These are phyloP conservation scores for Zalerion maritima DNA, from an alignment of 495 filamentous ascomycete species.

Conservation along the genomic window DNA sequence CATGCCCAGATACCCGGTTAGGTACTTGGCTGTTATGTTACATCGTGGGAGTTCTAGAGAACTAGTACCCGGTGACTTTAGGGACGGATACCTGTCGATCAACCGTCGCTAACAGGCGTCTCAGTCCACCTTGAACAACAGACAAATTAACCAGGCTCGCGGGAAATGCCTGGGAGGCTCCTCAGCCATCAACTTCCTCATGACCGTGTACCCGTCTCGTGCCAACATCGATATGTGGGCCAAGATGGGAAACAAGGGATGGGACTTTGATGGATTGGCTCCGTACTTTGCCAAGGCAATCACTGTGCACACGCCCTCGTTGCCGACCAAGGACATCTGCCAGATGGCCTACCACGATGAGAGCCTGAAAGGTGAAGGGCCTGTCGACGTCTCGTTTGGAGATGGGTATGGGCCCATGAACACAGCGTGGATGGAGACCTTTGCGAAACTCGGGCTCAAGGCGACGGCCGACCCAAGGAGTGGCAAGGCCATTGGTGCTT, in stretches of 20 bases:
- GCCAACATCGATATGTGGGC: constrained; percentile 39
- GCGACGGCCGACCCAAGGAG: constrained; percentile 22
- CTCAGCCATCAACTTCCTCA: constrained; percentile 39
- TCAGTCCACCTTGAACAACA: constrained; percentile 2
- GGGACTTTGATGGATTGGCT: constrained; percentile 32
- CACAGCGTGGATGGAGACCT: constrained; percentile 23
- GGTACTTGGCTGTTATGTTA: background rate
- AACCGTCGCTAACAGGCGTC: background rate
- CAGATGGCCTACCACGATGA: constrained; percentile 21
- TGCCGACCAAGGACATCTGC: constrained; percentile 15
- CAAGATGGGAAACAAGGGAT: constrained; percentile 36
- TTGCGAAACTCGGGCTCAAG: constrained; percentile 16
- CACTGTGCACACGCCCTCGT: constrained; percentile 15
- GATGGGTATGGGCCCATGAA: constrained; percentile 20
- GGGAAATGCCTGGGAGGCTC: constrained; percentile 45
- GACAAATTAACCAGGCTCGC: constrained; percentile 13
- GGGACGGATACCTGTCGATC: too few species aligned
- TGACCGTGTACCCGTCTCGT: constrained; percentile 29
- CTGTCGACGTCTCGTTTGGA: constrained; percentile 25
- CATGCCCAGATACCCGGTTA: too few species aligned
- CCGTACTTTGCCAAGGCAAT: constrained; percentile 35
- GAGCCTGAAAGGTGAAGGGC: constrained; percentile 19
- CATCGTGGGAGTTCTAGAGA: too few species aligned
- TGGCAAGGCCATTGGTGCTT: constrained; percentile 28
- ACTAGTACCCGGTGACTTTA: too few species aligned